phyloP scores from a whole-genome alignment of 1,139 yeast species.

The Wickerhamiella infanticola region DNA sequence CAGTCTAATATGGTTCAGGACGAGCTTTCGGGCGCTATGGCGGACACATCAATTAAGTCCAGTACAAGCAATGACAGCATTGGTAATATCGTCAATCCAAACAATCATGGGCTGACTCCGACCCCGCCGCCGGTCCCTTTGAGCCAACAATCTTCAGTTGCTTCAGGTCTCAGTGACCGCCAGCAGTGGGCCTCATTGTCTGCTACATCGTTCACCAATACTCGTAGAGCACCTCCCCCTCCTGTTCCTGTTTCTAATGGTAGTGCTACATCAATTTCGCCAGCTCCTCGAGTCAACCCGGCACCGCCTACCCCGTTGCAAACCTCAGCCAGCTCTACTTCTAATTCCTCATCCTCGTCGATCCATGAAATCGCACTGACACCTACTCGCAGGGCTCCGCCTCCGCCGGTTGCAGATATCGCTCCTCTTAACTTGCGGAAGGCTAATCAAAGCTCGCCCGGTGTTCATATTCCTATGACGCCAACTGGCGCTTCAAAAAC shows the following conservation, averaged over 20 bases:
- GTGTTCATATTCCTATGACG: not conserved
- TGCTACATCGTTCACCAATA: constrained; percentile 10
- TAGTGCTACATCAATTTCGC: not conserved
- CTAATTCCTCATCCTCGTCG: not conserved
- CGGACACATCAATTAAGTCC: not conserved
- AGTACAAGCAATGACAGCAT: not conserved
- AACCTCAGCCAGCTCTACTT: not conserved
- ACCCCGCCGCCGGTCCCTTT: not conserved
- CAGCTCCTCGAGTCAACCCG: not conserved
- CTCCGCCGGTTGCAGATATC: not conserved
- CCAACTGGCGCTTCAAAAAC: not conserved
- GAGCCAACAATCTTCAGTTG: not conserved
- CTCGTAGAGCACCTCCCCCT: constrained; percentile 6
- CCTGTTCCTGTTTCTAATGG: not conserved
- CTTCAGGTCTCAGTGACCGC: not conserved
- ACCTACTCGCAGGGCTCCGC: not conserved
- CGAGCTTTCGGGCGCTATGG: not conserved
- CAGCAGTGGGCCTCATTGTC: not conserved
- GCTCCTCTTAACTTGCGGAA: not conserved
- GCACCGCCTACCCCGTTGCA: not conserved
- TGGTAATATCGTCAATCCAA: not conserved
- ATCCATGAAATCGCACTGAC: not conserved
- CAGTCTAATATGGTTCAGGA: constrained; percentile 20
- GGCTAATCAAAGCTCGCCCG: not conserved
- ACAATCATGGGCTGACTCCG: not conserved